phyloP scores from a whole-genome alignment of 2,329 filamentous ascomycete species.

The Cercospora janseana region DNA sequence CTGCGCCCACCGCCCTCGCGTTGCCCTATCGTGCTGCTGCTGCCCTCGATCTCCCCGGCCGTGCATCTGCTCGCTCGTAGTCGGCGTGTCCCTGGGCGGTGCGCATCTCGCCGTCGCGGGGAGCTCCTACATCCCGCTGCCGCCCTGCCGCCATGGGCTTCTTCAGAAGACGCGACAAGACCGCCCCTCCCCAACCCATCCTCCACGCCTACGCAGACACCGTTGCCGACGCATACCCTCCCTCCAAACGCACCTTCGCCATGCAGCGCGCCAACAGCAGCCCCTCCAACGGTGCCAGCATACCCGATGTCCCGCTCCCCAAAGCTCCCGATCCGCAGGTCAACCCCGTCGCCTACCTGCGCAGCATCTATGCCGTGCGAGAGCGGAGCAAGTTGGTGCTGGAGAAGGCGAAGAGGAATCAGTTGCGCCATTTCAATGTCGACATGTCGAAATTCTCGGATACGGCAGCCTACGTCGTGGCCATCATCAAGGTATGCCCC shows the following conservation, averaged over 20 bases:
- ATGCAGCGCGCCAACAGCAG: conserved; percentile 37
- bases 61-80: no score
- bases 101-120: conserved; percentile 14
- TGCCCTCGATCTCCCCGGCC: no score
- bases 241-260: conserved; percentile 12
- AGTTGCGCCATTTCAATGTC: conserved; percentile 82
- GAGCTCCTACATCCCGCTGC: conserved; percentile 11
- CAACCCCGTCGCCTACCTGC: conserved; percentile 86
- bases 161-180: conserved; percentile 52
- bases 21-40: no score
- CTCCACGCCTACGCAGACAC: conserved; percentile 22
- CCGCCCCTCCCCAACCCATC: conserved; percentile 18
- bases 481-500: conserved; percentile 78
- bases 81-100: conserved; percentile 5
- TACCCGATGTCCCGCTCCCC: conserved; percentile 70
- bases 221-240: conserved; percentile 30
- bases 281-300: conserved; percentile 46
- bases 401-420: conserved; percentile 72
- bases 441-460: conserved; percentile 81
- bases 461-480: conserved; percentile 82
- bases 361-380: conserved; percentile 83
- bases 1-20: no score
- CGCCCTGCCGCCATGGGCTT: conserved; percentile 47
- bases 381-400: conserved; percentile 73
- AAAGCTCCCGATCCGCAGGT: conserved; percentile 81